Conservation (phyloP, 208 protist species). For the Trypanosomatidae sp. region DNA sequence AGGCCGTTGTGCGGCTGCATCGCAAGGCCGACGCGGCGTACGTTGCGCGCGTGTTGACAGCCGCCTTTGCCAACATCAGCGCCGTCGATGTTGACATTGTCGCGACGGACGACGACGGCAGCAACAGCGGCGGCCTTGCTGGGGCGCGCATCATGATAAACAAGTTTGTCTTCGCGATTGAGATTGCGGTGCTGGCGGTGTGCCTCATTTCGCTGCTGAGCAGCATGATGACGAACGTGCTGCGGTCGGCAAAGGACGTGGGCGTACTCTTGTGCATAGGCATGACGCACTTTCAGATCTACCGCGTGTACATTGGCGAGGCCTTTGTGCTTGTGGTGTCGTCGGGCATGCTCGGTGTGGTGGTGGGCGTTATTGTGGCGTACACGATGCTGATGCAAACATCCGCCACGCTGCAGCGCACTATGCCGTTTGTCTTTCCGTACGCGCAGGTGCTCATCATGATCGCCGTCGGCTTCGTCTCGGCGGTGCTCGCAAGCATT, state of each 20-base stretch:
- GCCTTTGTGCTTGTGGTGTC: constrained; percentile 89
- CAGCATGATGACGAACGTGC: constrained; percentile 88
- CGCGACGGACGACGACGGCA: neutral
- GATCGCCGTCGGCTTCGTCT: constrained; percentile 22
- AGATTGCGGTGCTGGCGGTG: constrained; percentile 82
- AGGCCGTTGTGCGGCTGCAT: too few relatives aligned
- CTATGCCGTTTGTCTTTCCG: constrained; percentile 87
- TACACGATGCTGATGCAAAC: constrained; percentile 90
- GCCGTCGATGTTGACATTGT: too few relatives aligned
- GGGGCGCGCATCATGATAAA: constrained; percentile 57
- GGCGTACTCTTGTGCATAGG: constrained; percentile 89
- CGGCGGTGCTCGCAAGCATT: constrained; percentile 34
- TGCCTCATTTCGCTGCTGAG: constrained; percentile 93
- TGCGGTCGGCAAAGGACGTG: constrained; percentile 93
- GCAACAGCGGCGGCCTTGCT: constrained; percentile 5
- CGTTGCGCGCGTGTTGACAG: too few relatives aligned
- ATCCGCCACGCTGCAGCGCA: constrained; percentile 81
- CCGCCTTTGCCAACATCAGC: too few relatives aligned
- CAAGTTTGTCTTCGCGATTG: constrained; percentile 86
- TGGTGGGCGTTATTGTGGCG: constrained; percentile 77
- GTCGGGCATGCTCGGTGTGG: constrained; percentile 79
- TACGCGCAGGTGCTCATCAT: constrained; percentile 51
- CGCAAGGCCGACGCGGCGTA: too few relatives aligned
- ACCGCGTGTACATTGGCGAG: constrained; percentile 92
- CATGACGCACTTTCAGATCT: constrained; percentile 47